Percentiles rank a stretch among this genome's conserved stretches.
Conservation (phyloP, 306 rosid species). For the Quercus engelmannii region DNA sequence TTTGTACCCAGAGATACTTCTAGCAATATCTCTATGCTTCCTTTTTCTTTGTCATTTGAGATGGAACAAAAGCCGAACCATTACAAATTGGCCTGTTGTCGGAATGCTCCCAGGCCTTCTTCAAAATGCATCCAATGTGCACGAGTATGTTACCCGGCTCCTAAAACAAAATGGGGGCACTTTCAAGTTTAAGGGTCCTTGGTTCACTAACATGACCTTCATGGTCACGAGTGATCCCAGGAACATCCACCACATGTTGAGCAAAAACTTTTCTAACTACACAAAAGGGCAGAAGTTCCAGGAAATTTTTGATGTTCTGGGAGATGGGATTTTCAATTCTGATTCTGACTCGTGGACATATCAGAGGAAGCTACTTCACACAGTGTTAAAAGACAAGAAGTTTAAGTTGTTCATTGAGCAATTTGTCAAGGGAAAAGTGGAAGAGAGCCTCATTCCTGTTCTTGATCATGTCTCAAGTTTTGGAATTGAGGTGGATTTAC, state of each 20-base stretch:
- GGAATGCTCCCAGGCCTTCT: conserved; percentile 37
- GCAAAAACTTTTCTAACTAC: not conserved
- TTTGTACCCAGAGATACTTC: not conserved
- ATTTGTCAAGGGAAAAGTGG: conserved; percentile 21
- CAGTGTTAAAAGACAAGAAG: not conserved
- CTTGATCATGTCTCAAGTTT: not conserved
- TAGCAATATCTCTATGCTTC: not conserved
- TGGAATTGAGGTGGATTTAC: too few species aligned
- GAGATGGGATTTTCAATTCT: conserved; percentile 30
- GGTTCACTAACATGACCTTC: conserved; percentile 25
- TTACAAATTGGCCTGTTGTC: conserved; percentile 29
- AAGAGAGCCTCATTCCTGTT: conserved; percentile 2
- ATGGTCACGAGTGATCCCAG: conserved; percentile 28
- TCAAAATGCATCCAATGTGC: not conserved
- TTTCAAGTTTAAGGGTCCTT: conserved; percentile 17
- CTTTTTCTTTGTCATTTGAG: not conserved
- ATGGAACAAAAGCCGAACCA: not conserved
- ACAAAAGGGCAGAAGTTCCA: conserved; percentile 22
- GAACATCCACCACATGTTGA: conserved; percentile 22
- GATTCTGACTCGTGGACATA: conserved; percentile 33
- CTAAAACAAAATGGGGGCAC: conserved; percentile 24
- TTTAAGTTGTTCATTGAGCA: conserved; percentile 28
- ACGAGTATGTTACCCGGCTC: not conserved
- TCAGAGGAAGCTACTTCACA: conserved; percentile 14
- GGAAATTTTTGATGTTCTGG: conserved; percentile 17